Conservation (phyloP, 192 early-diverging fungal species). For the Endogone sp. region DNA sequence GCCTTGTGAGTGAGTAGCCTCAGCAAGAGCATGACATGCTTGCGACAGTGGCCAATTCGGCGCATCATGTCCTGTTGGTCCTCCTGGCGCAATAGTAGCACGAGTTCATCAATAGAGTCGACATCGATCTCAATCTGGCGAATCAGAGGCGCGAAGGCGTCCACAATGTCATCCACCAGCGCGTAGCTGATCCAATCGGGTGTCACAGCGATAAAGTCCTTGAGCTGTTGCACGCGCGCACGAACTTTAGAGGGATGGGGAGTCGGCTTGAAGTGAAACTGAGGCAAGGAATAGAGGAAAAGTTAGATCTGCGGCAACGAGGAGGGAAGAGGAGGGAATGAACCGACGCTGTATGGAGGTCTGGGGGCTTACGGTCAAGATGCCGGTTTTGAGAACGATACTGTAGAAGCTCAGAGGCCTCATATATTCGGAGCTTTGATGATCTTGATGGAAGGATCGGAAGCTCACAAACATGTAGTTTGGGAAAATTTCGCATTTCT, state of each 20-base stretch:
- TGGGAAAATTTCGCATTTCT: conserved; percentile 88
- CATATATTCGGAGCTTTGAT: conserved; percentile 54
- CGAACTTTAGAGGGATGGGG: conserved; percentile 84
- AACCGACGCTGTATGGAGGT: background rate
- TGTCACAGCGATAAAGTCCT: conserved; percentile 80
- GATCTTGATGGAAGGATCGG: conserved; percentile 68
- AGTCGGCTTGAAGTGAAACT: conserved; percentile 81
- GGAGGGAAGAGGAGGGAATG: too few relatives aligned
- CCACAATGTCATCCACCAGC: conserved; percentile 92
- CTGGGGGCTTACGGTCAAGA: conserved; percentile 65
- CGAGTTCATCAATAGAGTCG: conserved; percentile 91
- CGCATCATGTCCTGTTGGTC: conserved; percentile 81
- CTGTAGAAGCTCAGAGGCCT: conserved; percentile 67
- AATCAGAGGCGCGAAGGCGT: conserved; percentile 85
- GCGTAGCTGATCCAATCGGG: conserved; percentile 98
- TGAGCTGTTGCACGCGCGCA: conserved; percentile 78
- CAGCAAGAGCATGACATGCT: conserved; percentile 66
- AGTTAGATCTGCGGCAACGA: background rate
- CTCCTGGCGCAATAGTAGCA: conserved; percentile 86
- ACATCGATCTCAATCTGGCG: conserved; percentile 91
- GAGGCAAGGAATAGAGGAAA: background rate
- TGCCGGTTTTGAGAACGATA: conserved; percentile 62
- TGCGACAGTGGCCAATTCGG: conserved; percentile 68
- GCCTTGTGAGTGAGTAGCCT: conserved; percentile 66
- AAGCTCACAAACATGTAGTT: conserved; percentile 94